Evolutionary conservation across 2,329 filamentous ascomycete species (phyloP).

Genomic region (Drechslerella coelobrocha): DNA sequence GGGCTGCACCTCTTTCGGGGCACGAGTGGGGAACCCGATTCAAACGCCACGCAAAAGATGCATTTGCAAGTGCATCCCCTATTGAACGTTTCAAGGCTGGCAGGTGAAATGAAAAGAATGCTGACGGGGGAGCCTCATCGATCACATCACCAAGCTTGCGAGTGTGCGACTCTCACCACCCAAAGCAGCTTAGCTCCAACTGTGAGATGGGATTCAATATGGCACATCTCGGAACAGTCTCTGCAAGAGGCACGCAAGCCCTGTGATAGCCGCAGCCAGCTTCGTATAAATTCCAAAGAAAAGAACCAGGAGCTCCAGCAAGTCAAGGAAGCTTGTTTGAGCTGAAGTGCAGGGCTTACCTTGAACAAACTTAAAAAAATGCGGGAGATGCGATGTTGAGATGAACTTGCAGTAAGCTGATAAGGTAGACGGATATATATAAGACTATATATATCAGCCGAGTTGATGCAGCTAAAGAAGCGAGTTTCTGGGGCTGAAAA

Average conservation of each 20-base stretch:
- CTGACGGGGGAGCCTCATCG: background rate
- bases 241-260: background rate
- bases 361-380: background rate
- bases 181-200: conserved; percentile 32
- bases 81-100: background rate
- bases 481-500: conserved; percentile 36
- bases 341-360: background rate
- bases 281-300: background rate
- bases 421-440: conserved; percentile 21
- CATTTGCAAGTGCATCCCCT: background rate
- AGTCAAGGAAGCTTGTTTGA: background rate
- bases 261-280: conserved; percentile 1
- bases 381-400: conserved; percentile 2
- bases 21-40: conserved; percentile 34
- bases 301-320: no score
- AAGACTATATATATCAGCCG: conserved; percentile 28
- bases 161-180: background rate
- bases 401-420: conserved; percentile 22
- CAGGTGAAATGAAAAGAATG: background rate
- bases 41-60: conserved; percentile 31
- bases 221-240: background rate
- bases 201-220: conserved; percentile 1
- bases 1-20: conserved; percentile 31
- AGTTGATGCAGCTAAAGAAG: conserved; percentile 18
- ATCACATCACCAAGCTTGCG: background rate